These are phyloP conservation scores for Erythrophleum ivorense DNA, from an alignment of 331 rosid genomes.

Conservation along the genomic window DNA sequence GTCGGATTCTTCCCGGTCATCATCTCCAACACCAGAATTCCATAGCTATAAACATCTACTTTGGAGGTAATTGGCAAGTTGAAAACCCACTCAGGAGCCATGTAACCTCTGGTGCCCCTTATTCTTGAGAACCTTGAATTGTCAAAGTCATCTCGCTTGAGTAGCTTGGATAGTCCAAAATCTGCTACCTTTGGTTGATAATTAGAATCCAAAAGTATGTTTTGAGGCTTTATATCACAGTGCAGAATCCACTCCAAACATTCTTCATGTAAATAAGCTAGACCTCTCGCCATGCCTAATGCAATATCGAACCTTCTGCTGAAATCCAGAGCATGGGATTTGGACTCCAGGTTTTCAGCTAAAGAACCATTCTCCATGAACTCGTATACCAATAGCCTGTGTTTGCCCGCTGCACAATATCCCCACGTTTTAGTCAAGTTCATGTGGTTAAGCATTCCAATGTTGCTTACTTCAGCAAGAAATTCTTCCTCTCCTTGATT, in stretches of 20 bases:
- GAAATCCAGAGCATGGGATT: conserved; percentile 33
- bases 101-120: conserved; percentile 59
- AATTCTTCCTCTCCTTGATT: conserved; percentile 53
- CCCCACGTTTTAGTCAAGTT: conserved; percentile 58
- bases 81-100: conserved; percentile 57
- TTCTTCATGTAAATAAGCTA: conserved; percentile 58
- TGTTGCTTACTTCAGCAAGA: conserved; percentile 45
- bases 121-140: conserved; percentile 45
- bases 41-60: conserved; percentile 58
- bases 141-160: conserved; percentile 26
- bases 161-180: conserved; percentile 49
- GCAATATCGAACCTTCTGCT: conserved; percentile 44
- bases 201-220: conserved; percentile 44
- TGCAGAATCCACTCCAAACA: conserved; percentile 59
- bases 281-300: conserved; percentile 51
- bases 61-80: conserved; percentile 48
- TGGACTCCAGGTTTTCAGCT: conserved; percentile 33
- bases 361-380: conserved; percentile 53
- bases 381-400: conserved; percentile 47
- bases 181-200: conserved; percentile 49
- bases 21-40: conserved; percentile 51
- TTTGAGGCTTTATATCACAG: conserved; percentile 57
- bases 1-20: conserved; percentile 21
- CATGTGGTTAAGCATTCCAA: conserved; percentile 54
- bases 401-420: conserved; percentile 50